Base-by-base conservation (phyloP, 1,284 basidiomycete species). In the Heterobasidion parviporum region DNA sequence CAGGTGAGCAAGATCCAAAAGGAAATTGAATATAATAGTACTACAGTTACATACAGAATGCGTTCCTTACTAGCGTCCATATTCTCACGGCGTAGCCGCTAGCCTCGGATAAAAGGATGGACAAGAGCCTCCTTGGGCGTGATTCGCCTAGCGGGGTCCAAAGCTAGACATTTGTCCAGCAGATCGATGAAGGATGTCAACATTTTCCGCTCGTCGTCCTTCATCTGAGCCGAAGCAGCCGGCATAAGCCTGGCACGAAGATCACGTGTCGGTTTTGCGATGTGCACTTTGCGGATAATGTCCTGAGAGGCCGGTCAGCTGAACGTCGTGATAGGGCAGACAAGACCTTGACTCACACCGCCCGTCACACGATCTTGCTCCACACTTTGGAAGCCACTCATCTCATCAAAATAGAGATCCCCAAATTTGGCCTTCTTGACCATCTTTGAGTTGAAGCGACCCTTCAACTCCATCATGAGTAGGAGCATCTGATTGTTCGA, bases 401-500 rank as follows among this genome's bases (percentile, higher is more conserved):
- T 83, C 57, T 97, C 94, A 68, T 99, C 95, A 64, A 99, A 99
- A 68, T 96, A 97, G 65, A 91, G 75, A 50, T 90, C 85, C 2
- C 91, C 91, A 70, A 98, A 98, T 64, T 89, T 87, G 1, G 92
- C 90, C 68, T 91, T 95, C 72, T 96, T 96, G 68, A 98, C 88
- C 82, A 94, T 87, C 71, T 95, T 94, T 62, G 84, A 80, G 63
- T 94, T 95, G 72, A 99, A 91, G 51, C 94, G 84, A 36, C 97
- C 96, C 68, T 93, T 94, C 46, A 97, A 78, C 71, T 98, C 94
- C 92, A 95, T 95, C 89, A 95, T 94, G 59, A 94, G 83, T 58
- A 94, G 78, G 12, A 99, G 77, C 96, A 99, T 98, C 65, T 99
- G 94, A 67, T 98, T 98, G 74, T 99, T 99, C 34, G 89, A 92